Conservation (phyloP, 164 flowering plant genomes). For the Pachysandra terminalis region DNA sequence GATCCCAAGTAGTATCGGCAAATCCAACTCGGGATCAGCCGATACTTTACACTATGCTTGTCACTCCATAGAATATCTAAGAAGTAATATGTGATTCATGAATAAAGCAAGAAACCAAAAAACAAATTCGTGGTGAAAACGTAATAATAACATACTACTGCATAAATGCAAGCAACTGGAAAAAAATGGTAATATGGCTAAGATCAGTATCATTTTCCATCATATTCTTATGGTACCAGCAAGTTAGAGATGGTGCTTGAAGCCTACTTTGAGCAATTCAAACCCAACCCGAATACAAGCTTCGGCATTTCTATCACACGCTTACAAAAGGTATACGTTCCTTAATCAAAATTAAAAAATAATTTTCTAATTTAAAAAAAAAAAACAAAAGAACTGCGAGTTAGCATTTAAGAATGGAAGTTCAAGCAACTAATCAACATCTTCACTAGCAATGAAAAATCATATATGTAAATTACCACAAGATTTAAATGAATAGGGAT, state of each 20-base stretch:
- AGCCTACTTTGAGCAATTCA: not conserved
- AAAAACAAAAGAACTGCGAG: not conserved
- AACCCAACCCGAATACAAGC: not conserved
- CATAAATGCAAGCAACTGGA: not conserved
- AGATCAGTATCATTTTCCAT: not conserved
- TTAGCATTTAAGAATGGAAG: not conserved
- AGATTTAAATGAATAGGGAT: conserved; percentile 76
- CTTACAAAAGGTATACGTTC: not conserved
- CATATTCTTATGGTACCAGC: not conserved
- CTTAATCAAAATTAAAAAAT: not conserved
- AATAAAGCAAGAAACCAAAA: too few species aligned
- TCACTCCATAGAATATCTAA: too few species aligned
- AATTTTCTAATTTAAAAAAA: not conserved
- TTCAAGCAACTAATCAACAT: not conserved
- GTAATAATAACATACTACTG: too few species aligned
- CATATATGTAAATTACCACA: conserved; percentile 49
- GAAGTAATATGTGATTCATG: too few species aligned
- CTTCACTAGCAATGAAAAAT: not conserved
- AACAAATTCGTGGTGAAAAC: not conserved
- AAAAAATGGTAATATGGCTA: not conserved
- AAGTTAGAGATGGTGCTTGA: not conserved
- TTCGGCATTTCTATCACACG: not conserved
- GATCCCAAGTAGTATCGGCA: too few species aligned
- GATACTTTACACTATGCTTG: too few species aligned
- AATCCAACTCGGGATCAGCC: too few species aligned